Evolutionary conservation across 805 yeast species (phyloP).

Genomic region (Yamadazyma akitaensis): DNA sequence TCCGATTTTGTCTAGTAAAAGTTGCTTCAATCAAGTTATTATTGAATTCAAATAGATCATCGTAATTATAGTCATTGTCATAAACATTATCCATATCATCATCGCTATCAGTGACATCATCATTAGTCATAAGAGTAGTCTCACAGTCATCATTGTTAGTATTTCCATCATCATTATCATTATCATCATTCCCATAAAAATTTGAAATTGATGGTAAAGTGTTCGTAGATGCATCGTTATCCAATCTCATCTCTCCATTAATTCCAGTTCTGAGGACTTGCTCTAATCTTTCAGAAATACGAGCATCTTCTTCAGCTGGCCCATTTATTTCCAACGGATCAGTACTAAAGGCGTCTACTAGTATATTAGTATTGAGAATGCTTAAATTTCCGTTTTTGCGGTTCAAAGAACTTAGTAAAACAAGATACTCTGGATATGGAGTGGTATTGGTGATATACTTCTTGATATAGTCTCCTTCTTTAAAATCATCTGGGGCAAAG

Average conservation of each 20-base stretch:
- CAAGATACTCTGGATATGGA: neutral
- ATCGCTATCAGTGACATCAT: neutral
- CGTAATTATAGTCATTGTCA: conserved; percentile 4
- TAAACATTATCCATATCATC: neutral
- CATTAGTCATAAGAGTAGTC: neutral
- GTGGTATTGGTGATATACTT: neutral
- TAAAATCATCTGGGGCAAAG: neutral
- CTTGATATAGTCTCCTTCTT: neutral
- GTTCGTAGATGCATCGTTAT: neutral
- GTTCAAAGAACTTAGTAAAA: conserved; percentile 5
- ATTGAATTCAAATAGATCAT: neutral
- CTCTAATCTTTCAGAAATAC: neutral
- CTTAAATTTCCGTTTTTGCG: conserved; percentile 1
- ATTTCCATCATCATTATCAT: neutral
- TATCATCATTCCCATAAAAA: neutral
- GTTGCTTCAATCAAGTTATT: conserved; percentile 1
- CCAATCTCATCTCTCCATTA: neutral
- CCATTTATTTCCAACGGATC: conserved; percentile 1
- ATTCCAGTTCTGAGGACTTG: conserved; percentile 1
- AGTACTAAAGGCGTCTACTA: neutral
- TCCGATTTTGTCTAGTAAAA: conserved; percentile 6
- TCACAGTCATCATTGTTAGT: neutral
- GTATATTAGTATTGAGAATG: conserved; percentile 1
- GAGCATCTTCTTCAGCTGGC: neutral
- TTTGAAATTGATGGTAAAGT: neutral